phyloP scores from a whole-genome alignment of 106 monocot species.

The Xerophyta viscosa region DNA sequence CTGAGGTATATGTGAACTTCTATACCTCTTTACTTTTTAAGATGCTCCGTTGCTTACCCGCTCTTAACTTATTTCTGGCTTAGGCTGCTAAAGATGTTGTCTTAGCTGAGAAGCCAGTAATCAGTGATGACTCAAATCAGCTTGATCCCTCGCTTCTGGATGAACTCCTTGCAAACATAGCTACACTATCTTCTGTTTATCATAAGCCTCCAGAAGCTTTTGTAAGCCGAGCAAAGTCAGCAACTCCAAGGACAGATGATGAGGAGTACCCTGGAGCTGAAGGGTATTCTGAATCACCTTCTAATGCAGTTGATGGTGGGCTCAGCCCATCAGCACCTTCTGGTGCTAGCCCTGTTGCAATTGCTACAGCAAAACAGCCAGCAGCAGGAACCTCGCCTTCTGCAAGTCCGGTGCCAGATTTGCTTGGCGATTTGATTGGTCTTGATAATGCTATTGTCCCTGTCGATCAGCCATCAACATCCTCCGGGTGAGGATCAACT shows the following conservation, averaged over 20 bases:
- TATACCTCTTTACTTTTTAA: background rate
- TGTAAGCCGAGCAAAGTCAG: slow-evolving; percentile 74
- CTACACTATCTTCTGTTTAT: slow-evolving; percentile 95
- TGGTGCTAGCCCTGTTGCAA: slow-evolving; percentile 25
- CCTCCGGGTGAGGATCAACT: slow-evolving; percentile 68
- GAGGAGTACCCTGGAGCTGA: slow-evolving; percentile 69
- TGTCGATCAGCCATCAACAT: slow-evolving; percentile 61
- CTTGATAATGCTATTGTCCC: slow-evolving; percentile 72
- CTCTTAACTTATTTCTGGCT: background rate
- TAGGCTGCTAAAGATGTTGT: slow-evolving; percentile 99
- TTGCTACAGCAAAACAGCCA: slow-evolving; percentile 27
- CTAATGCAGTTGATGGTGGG: slow-evolving; percentile 44
- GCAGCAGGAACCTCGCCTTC: slow-evolving; percentile 25
- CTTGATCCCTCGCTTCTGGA: slow-evolving; percentile 93
- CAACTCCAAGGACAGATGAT: slow-evolving; percentile 51
- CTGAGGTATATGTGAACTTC: slow-evolving; percentile 54
- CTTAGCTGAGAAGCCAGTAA: slow-evolving; percentile 95
- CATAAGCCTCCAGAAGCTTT: slow-evolving; percentile 96
- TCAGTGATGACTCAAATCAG: slow-evolving; percentile 90
- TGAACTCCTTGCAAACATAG: slow-evolving; percentile 95
- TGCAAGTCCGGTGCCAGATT: slow-evolving; percentile 68
- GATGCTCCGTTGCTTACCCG: background rate
- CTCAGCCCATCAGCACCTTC: slow-evolving; percentile 20
- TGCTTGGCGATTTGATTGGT: slow-evolving; percentile 97
- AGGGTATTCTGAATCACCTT: slow-evolving; percentile 79